Conservation (phyloP, 1,139 yeast species). For the Yamadazyma atlantica region DNA sequence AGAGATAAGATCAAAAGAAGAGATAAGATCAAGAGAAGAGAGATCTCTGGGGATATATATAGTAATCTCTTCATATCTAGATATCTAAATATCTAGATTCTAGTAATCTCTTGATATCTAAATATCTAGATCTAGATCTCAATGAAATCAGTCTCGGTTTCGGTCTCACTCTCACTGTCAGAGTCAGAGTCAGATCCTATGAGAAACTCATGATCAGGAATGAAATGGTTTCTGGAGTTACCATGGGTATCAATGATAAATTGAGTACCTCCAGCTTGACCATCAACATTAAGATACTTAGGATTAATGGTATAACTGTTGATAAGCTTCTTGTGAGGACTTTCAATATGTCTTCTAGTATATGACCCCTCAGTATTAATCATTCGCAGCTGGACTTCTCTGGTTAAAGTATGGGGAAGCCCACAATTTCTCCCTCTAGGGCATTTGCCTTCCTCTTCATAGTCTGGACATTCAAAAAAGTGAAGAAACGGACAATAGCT, state of each 20-base stretch:
- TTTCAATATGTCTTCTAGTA: conserved; percentile 14
- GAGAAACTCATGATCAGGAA: not conserved
- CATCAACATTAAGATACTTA: not conserved
- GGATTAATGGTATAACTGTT: conserved; percentile 25
- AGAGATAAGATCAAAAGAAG: too few relatives aligned
- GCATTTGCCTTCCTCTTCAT: conserved; percentile 59
- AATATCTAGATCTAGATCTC: too few relatives aligned
- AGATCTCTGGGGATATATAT: too few relatives aligned
- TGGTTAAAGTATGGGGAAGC: conserved; percentile 45
- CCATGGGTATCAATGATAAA: not conserved
- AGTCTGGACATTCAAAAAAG: conserved; percentile 68
- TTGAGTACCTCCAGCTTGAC: not conserved
- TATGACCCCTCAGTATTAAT: conserved; percentile 12
- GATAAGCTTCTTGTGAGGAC: not conserved
- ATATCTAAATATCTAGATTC: too few relatives aligned
- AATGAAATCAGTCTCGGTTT: conserved; percentile 12
- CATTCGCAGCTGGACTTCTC: conserved; percentile 28
- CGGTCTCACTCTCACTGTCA: conserved; percentile 14
- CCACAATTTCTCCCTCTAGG: conserved; percentile 48
- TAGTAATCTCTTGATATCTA: too few relatives aligned
- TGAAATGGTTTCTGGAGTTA: not conserved
- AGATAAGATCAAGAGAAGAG: too few relatives aligned
- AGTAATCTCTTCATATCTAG: too few relatives aligned
- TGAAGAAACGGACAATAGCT: conserved; percentile 57
- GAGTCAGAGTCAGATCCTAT: not conserved